Evolutionary conservation across 139 green algal genomes (phyloP), one percentile per base, ranked within the genome.

Genomic region (Chlorella sorokiniana): DNA sequence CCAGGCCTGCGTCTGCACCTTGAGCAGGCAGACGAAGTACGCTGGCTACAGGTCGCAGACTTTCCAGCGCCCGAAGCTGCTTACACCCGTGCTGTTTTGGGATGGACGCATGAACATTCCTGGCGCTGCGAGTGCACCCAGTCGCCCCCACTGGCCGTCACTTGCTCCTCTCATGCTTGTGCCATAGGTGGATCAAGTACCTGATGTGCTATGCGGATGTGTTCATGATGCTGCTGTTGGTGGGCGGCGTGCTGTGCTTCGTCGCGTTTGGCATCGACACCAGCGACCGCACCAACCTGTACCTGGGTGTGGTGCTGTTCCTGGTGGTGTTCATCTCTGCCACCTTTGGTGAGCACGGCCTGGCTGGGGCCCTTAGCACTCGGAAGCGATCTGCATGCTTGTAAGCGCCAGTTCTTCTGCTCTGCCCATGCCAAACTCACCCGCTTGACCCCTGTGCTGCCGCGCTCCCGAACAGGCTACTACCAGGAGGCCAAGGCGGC

Each of bases 281-380:
- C 63, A 84, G 45, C 0, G 88, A 94, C 38, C 38, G 65, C 37
- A 90, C 86, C 69, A 94, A 96, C 86, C 68, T 96, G 35, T 96
- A 95, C 84, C 80, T 96, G 20, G 93, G 93, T 20, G 83, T 92
- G 5, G 91, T 96, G 37, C 83, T 96, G 4, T 64, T 93, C 29
- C 29, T 87, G 22, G 83, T 87, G 45, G 83, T 87, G 38, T 59
- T 92, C 7, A 72, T 91, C 25, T 94, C 90, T 20, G 81, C 85
- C 68, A 92, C 86, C 16, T 86, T 96, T 95, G 78, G 67, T 37
- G 48, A 56, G 48, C 16, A 16, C 48, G 16, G 48, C 16, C 14
- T 56, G 48, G 14, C 11, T 11, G 48, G 11, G 48, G 83, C n/a
- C n/a, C n/a, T n/a, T n/a, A n/a, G n/a, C n/a, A n/a, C n/a, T n/a